Evolutionary conservation across 345 rosid genomes (phyloP).

Genomic region (Bruguiera sexangula): DNA sequence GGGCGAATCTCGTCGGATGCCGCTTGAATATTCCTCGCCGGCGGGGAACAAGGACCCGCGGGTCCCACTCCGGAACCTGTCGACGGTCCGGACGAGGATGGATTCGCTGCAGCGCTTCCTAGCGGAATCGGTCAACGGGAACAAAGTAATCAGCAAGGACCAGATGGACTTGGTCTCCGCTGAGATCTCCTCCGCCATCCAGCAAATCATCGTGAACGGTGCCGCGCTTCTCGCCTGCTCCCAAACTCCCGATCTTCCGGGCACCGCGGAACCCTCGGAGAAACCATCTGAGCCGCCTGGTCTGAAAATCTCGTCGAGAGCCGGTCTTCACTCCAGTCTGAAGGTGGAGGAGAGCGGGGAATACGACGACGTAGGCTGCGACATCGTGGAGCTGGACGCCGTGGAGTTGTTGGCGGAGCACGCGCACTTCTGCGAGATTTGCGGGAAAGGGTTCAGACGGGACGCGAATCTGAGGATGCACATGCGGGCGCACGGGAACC

Average conservation of each 20-base stretch:
- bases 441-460: conserved; percentile 75
- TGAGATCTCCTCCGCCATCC: conserved; percentile 52
- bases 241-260: neutral
- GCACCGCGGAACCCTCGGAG: neutral
- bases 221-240: conserved; percentile 42
- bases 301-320: neutral
- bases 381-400: conserved; percentile 55
- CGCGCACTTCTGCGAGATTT: conserved; percentile 62
- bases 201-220: conserved; percentile 47
- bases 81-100: conserved; percentile 35
- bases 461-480: conserved; percentile 80
- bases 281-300: neutral
- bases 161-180: conserved; percentile 49
- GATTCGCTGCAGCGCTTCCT: conserved; percentile 44
- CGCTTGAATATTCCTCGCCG: conserved; percentile 9
- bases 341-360: conserved; percentile 11
- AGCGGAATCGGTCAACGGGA: conserved; percentile 37
- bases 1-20: neutral
- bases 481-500: conserved; percentile 76
- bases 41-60: conserved; percentile 12
- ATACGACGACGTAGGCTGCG: conserved; percentile 25
- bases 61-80: conserved; percentile 36
- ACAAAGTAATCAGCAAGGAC: conserved; percentile 28
- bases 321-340: neutral
- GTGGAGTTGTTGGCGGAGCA: conserved; percentile 64